Evolutionary conservation across 345 rosid genomes (phyloP).

Genomic region (Brassica napus): Da-Ae NC_063439.1:4152501-4153000

Average conservation of each 20-base stretch:
- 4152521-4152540: conserved; percentile 21
- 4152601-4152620: background rate
- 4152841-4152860: background rate
- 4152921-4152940: background rate
- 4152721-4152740: background rate
- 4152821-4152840: background rate
- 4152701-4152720: background rate
- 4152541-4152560: conserved; percentile 9
- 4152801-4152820: background rate
- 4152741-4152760: background rate
- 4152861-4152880: background rate
- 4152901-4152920: background rate
- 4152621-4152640: background rate
- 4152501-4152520: conserved; percentile 29
- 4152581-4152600: background rate
- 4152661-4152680: background rate
- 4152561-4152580: conserved; percentile 13
- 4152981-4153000: background rate
- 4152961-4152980: background rate
- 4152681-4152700: background rate
- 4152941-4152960: background rate
- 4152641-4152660: conserved; percentile 5
- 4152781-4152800: background rate
- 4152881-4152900: background rate
- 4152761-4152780: background rate